Evolutionary conservation across 805 yeast genomes (phyloP), one percentile per base, ranked within the genome.

Genomic region (Maudiozyma barnettii): DNA sequence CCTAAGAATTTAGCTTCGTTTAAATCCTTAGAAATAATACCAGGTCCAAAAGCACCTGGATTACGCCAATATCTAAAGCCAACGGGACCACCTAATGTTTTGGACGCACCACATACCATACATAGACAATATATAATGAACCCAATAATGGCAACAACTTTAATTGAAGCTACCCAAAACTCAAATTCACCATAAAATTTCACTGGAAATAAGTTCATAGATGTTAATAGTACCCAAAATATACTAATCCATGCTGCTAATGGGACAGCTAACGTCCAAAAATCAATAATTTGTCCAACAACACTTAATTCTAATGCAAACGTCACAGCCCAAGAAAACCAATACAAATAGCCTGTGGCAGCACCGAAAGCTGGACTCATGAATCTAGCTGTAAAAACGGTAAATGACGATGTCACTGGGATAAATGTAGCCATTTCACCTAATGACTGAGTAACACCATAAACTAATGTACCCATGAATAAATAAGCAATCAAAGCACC

Each of bases 381-480:
- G 69, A 82, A 83, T 55, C 84, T 70, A 12, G 82, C 71, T n/a
- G 81, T 73, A 60, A 82, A 83, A 41, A 80, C 84, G 29, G 84
- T 76, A 65, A 82, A 81, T 0, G 87, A 80, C 1, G 79, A 72
- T 5, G 82, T 69, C 39, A 81, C 76, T 8, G 90, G 90, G 16
- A 83, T 79, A 53, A 74, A 80, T 9, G 89, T 82, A 44, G 89
- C 88, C 90, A 84, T 81, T 64, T 84, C 91, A 57, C 89, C 90
- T 48, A 84, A 67, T 3, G 83, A 75, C 60, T 82, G 89, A 19
- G 85, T 78, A 45, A 83, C 84, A 13, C 77, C 73, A 57, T 71
- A 81, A 0, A 81, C 86, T 41, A 84, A 58, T 1, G 82, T 62
- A 35, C 83, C 86, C 74, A 82, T 80, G 62, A 81, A 81, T 16